Conservation (phyloP, 495 filamentous ascomycete genomes). For the Staphylotrichum longicolle region DNA sequence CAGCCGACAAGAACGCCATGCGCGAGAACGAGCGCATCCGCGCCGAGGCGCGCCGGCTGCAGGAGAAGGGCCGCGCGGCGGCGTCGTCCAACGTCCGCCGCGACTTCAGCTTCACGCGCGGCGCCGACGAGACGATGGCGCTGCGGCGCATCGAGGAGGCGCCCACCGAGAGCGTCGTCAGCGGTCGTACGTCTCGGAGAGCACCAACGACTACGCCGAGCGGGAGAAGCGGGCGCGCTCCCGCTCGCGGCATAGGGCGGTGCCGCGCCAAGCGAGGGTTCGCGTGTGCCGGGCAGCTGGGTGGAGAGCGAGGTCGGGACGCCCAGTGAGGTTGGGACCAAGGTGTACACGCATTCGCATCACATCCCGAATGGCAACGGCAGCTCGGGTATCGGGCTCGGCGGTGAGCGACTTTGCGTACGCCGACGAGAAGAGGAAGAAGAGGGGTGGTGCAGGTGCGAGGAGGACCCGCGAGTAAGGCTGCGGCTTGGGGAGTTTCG, state of each 20-base stretch:
- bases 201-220: conserved; percentile 3
- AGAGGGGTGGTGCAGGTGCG: conserved; percentile 29
- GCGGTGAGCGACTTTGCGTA: conserved; percentile 33
- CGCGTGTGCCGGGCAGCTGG: conserved; percentile 50
- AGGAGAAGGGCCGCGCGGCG: conserved; percentile 41
- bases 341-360: conserved; percentile 76
- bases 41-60: conserved; percentile 47
- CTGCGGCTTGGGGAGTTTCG: background rate
- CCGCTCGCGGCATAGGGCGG: conserved; percentile 18
- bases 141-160: conserved; percentile 35
- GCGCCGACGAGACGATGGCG: conserved; percentile 40
- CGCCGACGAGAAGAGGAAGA: conserved; percentile 38
- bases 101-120: conserved; percentile 50
- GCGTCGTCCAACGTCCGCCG: conserved; percentile 26
- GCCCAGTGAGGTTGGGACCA: conserved; percentile 67
- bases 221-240: background rate
- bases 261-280: conserved; percentile 7
- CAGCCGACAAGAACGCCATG: conserved; percentile 44
- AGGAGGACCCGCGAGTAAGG: conserved; percentile 19
- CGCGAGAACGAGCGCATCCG: conserved; percentile 49
- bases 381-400: conserved; percentile 37
- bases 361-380: conserved; percentile 54
- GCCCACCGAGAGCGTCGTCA: conserved; percentile 19
- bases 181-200: conserved; percentile 9
- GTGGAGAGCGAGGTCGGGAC: conserved; percentile 46